Evolutionary conservation across 177 flowering plant genomes (phyloP), one percentile per base, ranked within the genome.

Genomic region (Telopea speciosissima): DNA sequence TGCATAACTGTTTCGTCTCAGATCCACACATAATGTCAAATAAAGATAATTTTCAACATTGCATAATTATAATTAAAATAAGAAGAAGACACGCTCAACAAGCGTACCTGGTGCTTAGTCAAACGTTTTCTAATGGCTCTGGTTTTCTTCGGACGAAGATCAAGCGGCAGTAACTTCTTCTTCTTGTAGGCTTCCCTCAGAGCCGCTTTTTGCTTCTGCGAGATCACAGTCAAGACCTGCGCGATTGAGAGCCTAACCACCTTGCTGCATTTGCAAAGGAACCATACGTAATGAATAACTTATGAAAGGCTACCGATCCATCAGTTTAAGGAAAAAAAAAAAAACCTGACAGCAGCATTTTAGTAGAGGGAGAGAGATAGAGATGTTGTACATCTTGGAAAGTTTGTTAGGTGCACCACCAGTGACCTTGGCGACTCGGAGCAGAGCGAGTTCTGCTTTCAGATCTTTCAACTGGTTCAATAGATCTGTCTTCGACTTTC

Each of bases 351-450:
- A 52, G 9, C 13, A 49, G 3, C 56, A 9, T 9, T 17, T 49
- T 49, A 49, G 1, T 5, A 19, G 58, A 52, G 31, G 31, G 2
- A 28, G 5, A 52, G 58, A 19, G 58, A 52, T 52, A 3, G n/a
- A n/a, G n/a, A n/a, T n/a, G n/a, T n/a, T 52, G n/a, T 70, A 77
- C 79, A 77, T 77, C 70, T 74, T 77, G 24, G 80, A 77, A 66
- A 77, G 80, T 72, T 77, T 77, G 74, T 77, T 77, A 0, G 80
- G 74, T 11, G 80, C 80, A n/a, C 79, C 79, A 16, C 79, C 79
- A 52, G 79, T 77, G 63, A 77, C 79, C 73, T 77, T 77, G 0
- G 80, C 80, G 24, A 77, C 80, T 14, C 77, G 74, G 24, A 77
- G 77, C 56, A 74, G 66, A 40, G 80, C 71, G 19, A 77, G 77